These are phyloP conservation scores for Coemansia sp. DNA, from an alignment of 192 early-diverging fungal species.

Conservation along the genomic window DNA sequence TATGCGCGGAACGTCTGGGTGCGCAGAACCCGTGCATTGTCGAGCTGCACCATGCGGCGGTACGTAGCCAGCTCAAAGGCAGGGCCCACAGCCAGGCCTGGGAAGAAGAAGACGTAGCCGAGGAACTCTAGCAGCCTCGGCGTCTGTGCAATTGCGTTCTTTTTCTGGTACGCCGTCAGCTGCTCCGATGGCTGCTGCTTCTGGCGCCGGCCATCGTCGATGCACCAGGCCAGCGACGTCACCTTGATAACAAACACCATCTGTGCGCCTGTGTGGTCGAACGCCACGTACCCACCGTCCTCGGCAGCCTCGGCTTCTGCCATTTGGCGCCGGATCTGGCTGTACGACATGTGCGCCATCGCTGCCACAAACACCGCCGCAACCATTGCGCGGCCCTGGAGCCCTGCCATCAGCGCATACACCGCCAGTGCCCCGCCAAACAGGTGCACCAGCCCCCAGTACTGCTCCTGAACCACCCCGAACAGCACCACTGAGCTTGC, in stretches of 20 bases:
- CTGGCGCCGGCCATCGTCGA: conserved; percentile 81
- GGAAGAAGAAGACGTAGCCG: conserved; percentile 90
- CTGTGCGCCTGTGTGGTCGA: conserved; percentile 89
- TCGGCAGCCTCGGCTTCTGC: conserved; percentile 21
- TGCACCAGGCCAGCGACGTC: conserved; percentile 82
- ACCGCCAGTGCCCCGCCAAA: conserved; percentile 51
- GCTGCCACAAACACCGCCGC: conserved; percentile 60
- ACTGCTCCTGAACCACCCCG: conserved; percentile 58
- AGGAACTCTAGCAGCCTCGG: conserved; percentile 77
- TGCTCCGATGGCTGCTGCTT: conserved; percentile 22
- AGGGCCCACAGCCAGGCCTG: conserved; percentile 80
- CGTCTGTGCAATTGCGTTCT: conserved; percentile 58
- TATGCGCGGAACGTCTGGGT: conserved; percentile 30
- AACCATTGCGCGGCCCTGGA: conserved; percentile 55
- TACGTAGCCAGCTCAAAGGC: conserved; percentile 69
- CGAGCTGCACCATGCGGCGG: conserved; percentile 54
- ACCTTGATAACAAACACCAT: conserved; percentile 96
- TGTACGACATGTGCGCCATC: conserved; percentile 69
- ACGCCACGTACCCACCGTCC: conserved; percentile 39
- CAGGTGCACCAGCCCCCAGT: conserved; percentile 61
- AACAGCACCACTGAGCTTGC: conserved; percentile 56
- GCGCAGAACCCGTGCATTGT: conserved; percentile 17
- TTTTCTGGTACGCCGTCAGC: conserved; percentile 64
- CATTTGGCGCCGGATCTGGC: conserved; percentile 46
- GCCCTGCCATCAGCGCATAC: conserved; percentile 56